These are phyloP conservation scores for Metschnikowia corniflorae DNA, from an alignment of 805 yeast genomes.

Conservation along the genomic window DNA sequence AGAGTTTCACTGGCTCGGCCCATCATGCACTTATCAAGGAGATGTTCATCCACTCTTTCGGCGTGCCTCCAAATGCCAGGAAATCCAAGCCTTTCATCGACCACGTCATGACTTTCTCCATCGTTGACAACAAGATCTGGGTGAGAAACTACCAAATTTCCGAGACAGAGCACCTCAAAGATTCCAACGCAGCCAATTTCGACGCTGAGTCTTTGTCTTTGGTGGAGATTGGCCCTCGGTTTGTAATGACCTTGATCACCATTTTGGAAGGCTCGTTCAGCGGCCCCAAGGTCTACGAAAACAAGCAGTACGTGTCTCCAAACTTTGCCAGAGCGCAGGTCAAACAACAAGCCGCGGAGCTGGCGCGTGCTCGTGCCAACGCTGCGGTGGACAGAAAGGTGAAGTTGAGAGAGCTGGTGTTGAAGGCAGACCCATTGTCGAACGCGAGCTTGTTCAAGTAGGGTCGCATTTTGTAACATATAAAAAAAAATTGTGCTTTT, in stretches of 20 bases:
- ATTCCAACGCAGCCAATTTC: slow-evolving; percentile 39
- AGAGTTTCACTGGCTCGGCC: slow-evolving; percentile 58
- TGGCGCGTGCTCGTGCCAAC: slow-evolving; percentile 74
- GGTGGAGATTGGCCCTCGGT: slow-evolving; percentile 95
- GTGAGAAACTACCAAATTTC: slow-evolving; percentile 89
- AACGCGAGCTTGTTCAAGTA: slow-evolving; percentile 70
- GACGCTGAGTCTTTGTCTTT: slow-evolving; percentile 63
- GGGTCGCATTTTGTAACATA: slow-evolving; percentile 1
- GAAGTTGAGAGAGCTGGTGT: slow-evolving; percentile 68
- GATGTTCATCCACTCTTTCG: slow-evolving; percentile 72
- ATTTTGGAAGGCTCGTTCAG: slow-evolving; percentile 95
- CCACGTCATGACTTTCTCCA: slow-evolving; percentile 89
- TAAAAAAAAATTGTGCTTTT: slow-evolving; percentile 1
- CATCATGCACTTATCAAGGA: slow-evolving; percentile 80
- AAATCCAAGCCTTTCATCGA: slow-evolving; percentile 92
- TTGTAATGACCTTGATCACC: slow-evolving; percentile 87
- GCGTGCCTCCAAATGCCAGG: slow-evolving; percentile 93
- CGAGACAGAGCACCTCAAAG: slow-evolving; percentile 59
- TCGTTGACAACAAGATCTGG: slow-evolving; percentile 94
- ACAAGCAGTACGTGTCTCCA: slow-evolving; percentile 95
- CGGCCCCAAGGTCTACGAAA: slow-evolving; percentile 96
- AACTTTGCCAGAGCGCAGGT: slow-evolving; percentile 89
- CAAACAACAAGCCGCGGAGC: slow-evolving; percentile 73
- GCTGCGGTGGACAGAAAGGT: slow-evolving; percentile 74
- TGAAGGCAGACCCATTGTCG: slow-evolving; percentile 78